Percentiles rank a stretch among this genome's conserved stretches.
These are phyloP conservation scores for Ricinus communis DNA, from an alignment of 345 rosid species.

Conservation along the genomic window DNA sequence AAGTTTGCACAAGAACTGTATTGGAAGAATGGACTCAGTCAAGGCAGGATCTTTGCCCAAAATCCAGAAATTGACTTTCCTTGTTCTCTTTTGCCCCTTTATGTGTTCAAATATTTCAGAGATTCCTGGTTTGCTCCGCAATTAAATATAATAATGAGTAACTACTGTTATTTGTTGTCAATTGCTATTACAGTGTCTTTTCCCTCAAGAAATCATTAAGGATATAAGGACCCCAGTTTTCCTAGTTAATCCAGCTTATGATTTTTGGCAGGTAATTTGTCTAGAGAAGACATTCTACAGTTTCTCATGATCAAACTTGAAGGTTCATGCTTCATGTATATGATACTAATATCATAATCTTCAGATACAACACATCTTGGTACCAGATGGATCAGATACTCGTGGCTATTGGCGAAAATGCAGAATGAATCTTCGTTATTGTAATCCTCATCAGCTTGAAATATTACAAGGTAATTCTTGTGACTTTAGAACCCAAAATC, in stretches of 20 bases:
- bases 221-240: constrained; percentile 65
- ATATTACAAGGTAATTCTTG: constrained; percentile 55
- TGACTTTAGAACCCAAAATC: neutral
- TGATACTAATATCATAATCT: constrained; percentile 24
- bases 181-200: constrained; percentile 51
- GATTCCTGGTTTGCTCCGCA: neutral
- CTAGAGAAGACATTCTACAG: constrained; percentile 9
- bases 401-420: constrained; percentile 59
- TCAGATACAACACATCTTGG: constrained; percentile 70
- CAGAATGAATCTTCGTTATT: constrained; percentile 56
- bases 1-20: constrained; percentile 45
- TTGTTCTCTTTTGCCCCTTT: too few relatives aligned
- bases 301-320: constrained; percentile 8
- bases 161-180: neutral
- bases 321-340: constrained; percentile 10
- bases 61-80: too few relatives aligned
- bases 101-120: too few relatives aligned
- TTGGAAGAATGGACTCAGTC: constrained; percentile 16
- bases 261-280: constrained; percentile 84
- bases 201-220: constrained; percentile 64
- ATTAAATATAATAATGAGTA: neutral
- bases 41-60: constrained; percentile 15
- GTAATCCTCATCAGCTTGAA: constrained; percentile 56
- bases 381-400: constrained; percentile 60
- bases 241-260: constrained; percentile 82